Evolutionary conservation across 371 early-diverging fungal genomes (phyloP), one percentile per base, ranked within the genome.

Genomic region (Rhizopus delemar): DNA sequence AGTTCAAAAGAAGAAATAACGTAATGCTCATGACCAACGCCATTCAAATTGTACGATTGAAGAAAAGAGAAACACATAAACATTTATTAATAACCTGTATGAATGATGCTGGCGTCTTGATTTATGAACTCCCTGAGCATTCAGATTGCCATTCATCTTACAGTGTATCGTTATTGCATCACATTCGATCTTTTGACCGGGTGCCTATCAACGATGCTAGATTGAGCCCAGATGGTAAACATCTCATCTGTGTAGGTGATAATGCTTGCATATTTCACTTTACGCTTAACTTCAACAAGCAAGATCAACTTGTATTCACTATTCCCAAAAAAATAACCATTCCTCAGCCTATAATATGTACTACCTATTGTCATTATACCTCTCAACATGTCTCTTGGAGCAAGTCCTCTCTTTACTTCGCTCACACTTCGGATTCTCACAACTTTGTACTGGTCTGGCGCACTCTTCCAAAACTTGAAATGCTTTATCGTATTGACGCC

Each of bases 331-430:
- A 28, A 8, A 16, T 56, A 2, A 22, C 34, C 12, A 60, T 64
- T 46, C 59, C 57, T 9, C 12, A 48, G 4, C 31, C 22, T 7
- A 11, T 71, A 16, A 31, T 56, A 29, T 28, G 46, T 15, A 38
- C 45, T n/a, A 34, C n/a, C 4, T 11, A 15, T 15, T 46, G 11
- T 49, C 62, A 32, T 63, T 62, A 45, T 53, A 73, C 70, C 2
- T 82, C 83, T 11, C 85, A 85, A 51, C 78, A 85, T 43, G 73
- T 85, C 28, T 64, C 81, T 8, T 85, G 85, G 85, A 85, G 78
- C 38, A 60, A 65, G 31, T 77, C 78, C 4, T 82, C 81, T 15
- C 63, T 69, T 8, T 73, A 71, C 54, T 82, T 85, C 69, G 86
- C 83, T 6, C 86, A 85, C 43, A 76, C 86, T 0, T 85, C 86